Conservation (phyloP, 768 basidiomycete genomes). For the Trametes punicea region DNA sequence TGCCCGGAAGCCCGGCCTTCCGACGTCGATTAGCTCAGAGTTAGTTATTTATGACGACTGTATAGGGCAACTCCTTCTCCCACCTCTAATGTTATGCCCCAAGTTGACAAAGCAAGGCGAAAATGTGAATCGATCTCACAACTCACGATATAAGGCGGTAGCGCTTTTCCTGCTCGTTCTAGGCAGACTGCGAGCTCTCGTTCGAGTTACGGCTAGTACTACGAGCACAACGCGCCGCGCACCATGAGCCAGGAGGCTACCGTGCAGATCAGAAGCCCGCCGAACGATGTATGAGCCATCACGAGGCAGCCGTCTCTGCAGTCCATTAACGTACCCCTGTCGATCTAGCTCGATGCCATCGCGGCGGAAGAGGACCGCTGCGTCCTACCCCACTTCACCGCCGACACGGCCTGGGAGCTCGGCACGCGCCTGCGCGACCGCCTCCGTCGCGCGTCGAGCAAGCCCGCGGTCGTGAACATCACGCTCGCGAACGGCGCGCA, state of each 20-base stretch:
- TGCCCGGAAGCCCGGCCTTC: too few relatives aligned
- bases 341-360: slow-evolving; percentile 16
- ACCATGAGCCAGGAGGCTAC: background rate
- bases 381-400: slow-evolving; percentile 23
- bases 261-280: slow-evolving; percentile 5
- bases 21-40: too few relatives aligned
- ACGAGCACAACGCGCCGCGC: too few relatives aligned
- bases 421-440: slow-evolving; percentile 20
- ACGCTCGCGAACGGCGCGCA: slow-evolving; percentile 23
- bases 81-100: background rate
- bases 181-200: too few relatives aligned
- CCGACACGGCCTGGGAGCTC: slow-evolving; percentile 23
- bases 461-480: slow-evolving; percentile 24
- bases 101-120: slow-evolving; percentile 10
- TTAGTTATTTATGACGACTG: too few relatives aligned
- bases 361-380: slow-evolving; percentile 15
- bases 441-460: slow-evolving; percentile 15
- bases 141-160: background rate
- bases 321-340: background rate
- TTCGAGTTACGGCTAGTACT: too few relatives aligned
- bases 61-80: background rate
- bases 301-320: background rate
- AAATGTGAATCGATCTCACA: background rate
- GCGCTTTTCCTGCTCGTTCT: too few relatives aligned
- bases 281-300: background rate